phyloP scores from a whole-genome alignment of 768 basidiomycete species.

The Tylopilus vinaceipallidus region DNA sequence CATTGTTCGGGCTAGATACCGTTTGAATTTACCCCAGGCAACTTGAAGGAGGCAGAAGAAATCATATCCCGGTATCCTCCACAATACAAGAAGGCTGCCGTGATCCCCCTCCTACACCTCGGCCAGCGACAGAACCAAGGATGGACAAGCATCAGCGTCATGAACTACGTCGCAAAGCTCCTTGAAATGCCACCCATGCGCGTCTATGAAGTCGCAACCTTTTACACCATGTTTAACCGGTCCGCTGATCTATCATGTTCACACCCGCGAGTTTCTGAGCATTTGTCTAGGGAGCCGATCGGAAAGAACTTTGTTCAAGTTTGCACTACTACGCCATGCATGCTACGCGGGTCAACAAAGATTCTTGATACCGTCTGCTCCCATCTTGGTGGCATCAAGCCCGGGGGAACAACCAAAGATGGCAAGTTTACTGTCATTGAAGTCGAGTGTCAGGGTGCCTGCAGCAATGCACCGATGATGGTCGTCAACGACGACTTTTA shows the following conservation, averaged over 20 bases:
- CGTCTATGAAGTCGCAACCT: conserved; percentile 98
- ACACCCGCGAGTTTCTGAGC: neutral
- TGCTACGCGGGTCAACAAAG: conserved; percentile 88
- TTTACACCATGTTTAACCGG: conserved; percentile 99
- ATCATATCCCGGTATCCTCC: conserved; percentile 93
- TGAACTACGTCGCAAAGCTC: conserved; percentile 96
- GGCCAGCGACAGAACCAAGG: conserved; percentile 97
- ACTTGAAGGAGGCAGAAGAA: conserved; percentile 81
- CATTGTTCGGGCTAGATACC: conserved; percentile 58
- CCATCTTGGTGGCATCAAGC: conserved; percentile 80
- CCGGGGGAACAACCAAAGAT: conserved; percentile 92
- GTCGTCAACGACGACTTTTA: conserved; percentile 97
- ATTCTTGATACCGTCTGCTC: conserved; percentile 82
- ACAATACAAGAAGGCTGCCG: conserved; percentile 98
- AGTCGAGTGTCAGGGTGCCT: conserved; percentile 98
- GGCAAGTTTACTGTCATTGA: conserved; percentile 97
- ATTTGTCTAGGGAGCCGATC: conserved; percentile 74
- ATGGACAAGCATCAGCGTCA: conserved; percentile 97
- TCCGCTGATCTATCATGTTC: conserved; percentile 33
- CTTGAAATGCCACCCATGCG: conserved; percentile 97
- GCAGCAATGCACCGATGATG: conserved; percentile 97
- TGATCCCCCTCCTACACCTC: conserved; percentile 94
- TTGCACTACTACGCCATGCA: conserved; percentile 98
- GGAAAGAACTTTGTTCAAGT: conserved; percentile 95
- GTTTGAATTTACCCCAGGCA: conserved; percentile 81